Conservation (phyloP, 257 asterid species). For the Jasminum sambac region DNA sequence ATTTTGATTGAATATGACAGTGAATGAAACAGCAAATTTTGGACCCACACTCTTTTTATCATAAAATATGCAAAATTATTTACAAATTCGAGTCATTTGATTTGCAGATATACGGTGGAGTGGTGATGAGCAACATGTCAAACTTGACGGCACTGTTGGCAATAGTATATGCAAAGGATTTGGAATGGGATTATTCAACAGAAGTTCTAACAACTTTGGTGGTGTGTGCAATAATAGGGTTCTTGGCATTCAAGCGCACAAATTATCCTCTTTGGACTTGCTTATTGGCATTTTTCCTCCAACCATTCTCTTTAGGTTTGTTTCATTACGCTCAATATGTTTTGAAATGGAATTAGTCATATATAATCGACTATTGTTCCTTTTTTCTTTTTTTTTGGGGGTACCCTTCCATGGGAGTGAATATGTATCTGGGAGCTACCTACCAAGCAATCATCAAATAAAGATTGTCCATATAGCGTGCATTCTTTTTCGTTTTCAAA, state of each 20-base stretch:
- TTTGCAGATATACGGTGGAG: conserved; percentile 57
- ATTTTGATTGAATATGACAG: too few relatives aligned
- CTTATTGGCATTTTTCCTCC: conserved; percentile 50
- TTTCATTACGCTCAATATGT: conserved; percentile 41
- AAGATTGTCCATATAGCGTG: too few relatives aligned
- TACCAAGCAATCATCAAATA: too few relatives aligned
- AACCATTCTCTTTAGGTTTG: conserved; percentile 47
- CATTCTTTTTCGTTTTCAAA: too few relatives aligned
- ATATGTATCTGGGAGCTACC: too few relatives aligned
- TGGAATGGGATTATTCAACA: conserved; percentile 63
- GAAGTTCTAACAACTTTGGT: conserved; percentile 53
- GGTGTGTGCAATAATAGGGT: conserved; percentile 45
- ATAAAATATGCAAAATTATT: background rate
- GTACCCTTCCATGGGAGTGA: too few relatives aligned
- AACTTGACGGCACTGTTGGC: conserved; percentile 52
- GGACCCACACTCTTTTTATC: too few relatives aligned
- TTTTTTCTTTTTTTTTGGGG: too few relatives aligned
- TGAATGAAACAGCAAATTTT: too few relatives aligned
- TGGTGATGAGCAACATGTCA: conserved; percentile 60
- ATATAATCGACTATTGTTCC: too few relatives aligned
- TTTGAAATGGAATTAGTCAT: conserved; percentile 39
- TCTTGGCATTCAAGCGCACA: conserved; percentile 36
- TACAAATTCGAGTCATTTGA: background rate
- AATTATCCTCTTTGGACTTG: conserved; percentile 64
- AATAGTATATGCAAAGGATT: conserved; percentile 51